Percentiles rank a stretch among this genome's conserved stretches.
Evolutionary conservation across 805 yeast genomes (phyloP).

Genomic region (Candida stauntonica): DNA sequence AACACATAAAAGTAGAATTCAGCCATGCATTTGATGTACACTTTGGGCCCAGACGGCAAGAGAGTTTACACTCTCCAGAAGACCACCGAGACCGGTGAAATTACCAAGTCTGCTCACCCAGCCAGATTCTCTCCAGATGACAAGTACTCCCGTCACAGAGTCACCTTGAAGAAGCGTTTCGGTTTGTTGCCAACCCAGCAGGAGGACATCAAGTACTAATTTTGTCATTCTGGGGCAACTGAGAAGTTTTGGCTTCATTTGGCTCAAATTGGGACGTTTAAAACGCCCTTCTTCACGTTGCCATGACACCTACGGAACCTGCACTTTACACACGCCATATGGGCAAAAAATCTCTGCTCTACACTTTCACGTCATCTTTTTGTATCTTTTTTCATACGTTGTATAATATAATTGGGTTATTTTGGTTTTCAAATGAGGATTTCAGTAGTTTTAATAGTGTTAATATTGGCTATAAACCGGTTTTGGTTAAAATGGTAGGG

Average conservation of each 20-base stretch:
- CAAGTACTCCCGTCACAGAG: constrained; percentile 98
- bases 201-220: constrained; percentile 21
- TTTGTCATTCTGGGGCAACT: background rate
- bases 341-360: no score
- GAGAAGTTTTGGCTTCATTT: no score
- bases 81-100: constrained; percentile 77
- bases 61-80: constrained; percentile 91
- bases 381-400: background rate
- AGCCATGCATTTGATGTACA: constrained; percentile 97
- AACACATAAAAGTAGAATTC: no score
- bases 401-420: background rate
- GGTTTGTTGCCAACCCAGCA: constrained; percentile 83
- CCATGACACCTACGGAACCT: no score
- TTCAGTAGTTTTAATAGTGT: no score
- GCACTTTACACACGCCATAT: no score
- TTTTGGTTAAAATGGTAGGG: no score
- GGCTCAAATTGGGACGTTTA: no score
- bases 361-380: no score
- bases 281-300: no score
- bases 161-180: constrained; percentile 92
- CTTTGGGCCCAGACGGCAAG: constrained; percentile 90
- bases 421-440: no score
- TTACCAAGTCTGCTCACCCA: constrained; percentile 98
- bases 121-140: constrained; percentile 99
- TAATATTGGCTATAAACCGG: no score